Conservation (phyloP, 768 basidiomycete genomes). For the Hydnomerulius pinastri region DNA sequence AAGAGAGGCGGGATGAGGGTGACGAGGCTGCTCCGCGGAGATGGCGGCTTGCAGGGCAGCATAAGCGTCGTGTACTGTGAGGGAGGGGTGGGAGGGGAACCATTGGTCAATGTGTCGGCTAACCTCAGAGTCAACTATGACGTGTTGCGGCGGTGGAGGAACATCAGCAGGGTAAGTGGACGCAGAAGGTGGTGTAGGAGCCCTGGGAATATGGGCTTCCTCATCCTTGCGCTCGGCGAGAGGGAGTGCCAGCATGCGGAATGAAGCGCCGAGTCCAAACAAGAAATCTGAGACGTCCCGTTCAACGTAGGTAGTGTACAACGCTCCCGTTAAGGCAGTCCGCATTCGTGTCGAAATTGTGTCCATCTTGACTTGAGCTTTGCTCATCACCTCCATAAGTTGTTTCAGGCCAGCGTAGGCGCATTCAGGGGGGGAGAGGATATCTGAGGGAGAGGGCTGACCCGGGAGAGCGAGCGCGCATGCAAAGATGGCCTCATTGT, state of each 20-base stretch:
- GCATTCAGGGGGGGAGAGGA: constrained; percentile 22
- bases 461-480: constrained; percentile 37
- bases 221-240: constrained; percentile 18
- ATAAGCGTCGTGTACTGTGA: constrained; percentile 46
- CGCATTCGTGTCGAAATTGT: constrained; percentile 24
- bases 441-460: constrained; percentile 7
- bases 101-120: constrained; percentile 36
- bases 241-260: constrained; percentile 20
- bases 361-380: constrained; percentile 29
- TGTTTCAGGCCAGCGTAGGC: constrained; percentile 43
- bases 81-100: constrained; percentile 28
- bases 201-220: constrained; percentile 1
- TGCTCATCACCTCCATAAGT: constrained; percentile 44
- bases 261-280: constrained; percentile 17
- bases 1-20: constrained; percentile 54
- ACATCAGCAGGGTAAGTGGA: constrained; percentile 11
- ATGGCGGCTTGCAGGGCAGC: constrained; percentile 48
- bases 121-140: constrained; percentile 27
- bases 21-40: constrained; percentile 37
- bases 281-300: constrained; percentile 27
- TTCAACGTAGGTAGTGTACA: constrained; percentile 21
- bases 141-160: constrained; percentile 6
- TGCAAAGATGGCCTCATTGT: constrained; percentile 48
- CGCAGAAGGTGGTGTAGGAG: constrained; percentile 11
- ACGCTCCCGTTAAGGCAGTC: constrained; percentile 21